Evolutionary conservation across 2,329 filamentous ascomycete species (phyloP), one percentile per base, ranked within the genome.

Genomic region (Cercospora janseana): DNA sequence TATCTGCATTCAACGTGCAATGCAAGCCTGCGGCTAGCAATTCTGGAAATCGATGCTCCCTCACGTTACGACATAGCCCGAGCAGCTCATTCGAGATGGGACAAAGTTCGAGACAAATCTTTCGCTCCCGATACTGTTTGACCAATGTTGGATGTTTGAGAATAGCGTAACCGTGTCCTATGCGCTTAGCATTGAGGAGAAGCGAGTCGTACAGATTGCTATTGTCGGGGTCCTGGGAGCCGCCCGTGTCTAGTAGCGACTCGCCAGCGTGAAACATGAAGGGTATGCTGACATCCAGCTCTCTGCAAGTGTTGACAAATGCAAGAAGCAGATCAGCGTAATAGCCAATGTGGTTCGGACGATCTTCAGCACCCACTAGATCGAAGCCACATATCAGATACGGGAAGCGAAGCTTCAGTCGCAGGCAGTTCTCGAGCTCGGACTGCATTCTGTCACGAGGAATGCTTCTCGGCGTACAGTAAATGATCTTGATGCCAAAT

Each of bases 231-330:
- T 88, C 82, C 1, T 77, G 76, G 4, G 81, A 78, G 18, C 76
- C 77, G 28, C 84, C 85, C 6, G 79, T 76, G 23, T 87, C 82
- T 1, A 75, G 62, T 4, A 87, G 73, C 1, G 86, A 87, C 70
- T 90, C 86, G 18, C 86, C 86, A 56, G 86, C 88, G 68, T 90
- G 86, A 61, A 89, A 87, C 29, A 89, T 72, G 61, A 88, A 87
- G 0, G 86, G 86, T 2, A 89, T 85, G 0, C 81, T 74, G 3
- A 85, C 52, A 0, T 63, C 60, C 0, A 72, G 64, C 1, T 57
- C 50, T 4, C 68, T 61, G 67, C 84, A 87, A 1, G 73, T 68
- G 23, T 71, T 60, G 45, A 75, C 70, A 61, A 87, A 86, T 1
- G 72, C 70, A 3, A 83, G 67, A 5, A 88, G 74, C 54, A 84